Conservation (phyloP, 495 filamentous ascomycete genomes). For the Penicillium odoratum region DNA sequence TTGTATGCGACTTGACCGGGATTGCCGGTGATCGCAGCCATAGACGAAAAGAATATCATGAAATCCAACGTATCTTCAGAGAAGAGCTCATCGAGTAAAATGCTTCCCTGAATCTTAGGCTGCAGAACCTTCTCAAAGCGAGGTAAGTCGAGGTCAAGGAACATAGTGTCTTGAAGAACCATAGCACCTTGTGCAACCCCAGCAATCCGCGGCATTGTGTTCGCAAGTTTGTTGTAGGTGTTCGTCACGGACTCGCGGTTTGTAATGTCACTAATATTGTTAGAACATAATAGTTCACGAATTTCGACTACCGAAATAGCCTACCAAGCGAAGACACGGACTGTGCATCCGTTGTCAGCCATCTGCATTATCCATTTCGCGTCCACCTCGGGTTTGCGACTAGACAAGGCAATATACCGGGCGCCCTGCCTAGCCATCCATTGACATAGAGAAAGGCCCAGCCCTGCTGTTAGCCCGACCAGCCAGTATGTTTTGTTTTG, state of each 20-base stretch:
- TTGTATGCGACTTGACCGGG: slow-evolving; percentile 54
- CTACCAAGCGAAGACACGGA: slow-evolving; percentile 11
- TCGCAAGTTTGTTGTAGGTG: slow-evolving; percentile 6
- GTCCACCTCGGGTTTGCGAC: slow-evolving; percentile 55
- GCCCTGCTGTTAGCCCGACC: slow-evolving; percentile 56
- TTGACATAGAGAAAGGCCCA: slow-evolving; percentile 58
- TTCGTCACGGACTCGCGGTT: slow-evolving; percentile 17
- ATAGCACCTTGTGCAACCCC: slow-evolving; percentile 54
- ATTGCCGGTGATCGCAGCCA: slow-evolving; percentile 35
- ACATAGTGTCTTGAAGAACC: slow-evolving; percentile 46
- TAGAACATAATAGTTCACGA: neutral
- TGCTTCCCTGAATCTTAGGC: slow-evolving; percentile 24
- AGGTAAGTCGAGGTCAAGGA: slow-evolving; percentile 25
- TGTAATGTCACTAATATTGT: slow-evolving; percentile 19
- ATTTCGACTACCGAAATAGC: neutral
- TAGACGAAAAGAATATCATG: slow-evolving; percentile 37
- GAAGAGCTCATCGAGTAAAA: slow-evolving; percentile 33
- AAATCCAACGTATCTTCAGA: slow-evolving; percentile 38
- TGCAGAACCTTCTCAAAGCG: slow-evolving; percentile 13
- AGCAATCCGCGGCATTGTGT: slow-evolving; percentile 43
- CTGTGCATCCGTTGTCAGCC: slow-evolving; percentile 6
- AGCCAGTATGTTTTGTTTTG: slow-evolving; percentile 56
- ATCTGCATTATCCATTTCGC: slow-evolving; percentile 41
- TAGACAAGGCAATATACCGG: slow-evolving; percentile 53
- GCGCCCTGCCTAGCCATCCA: slow-evolving; percentile 59